These are phyloP conservation scores for Chrysopogon serrulatus DNA, from an alignment of 176 grass and related monocot genomes.

Conservation along the genomic window DNA sequence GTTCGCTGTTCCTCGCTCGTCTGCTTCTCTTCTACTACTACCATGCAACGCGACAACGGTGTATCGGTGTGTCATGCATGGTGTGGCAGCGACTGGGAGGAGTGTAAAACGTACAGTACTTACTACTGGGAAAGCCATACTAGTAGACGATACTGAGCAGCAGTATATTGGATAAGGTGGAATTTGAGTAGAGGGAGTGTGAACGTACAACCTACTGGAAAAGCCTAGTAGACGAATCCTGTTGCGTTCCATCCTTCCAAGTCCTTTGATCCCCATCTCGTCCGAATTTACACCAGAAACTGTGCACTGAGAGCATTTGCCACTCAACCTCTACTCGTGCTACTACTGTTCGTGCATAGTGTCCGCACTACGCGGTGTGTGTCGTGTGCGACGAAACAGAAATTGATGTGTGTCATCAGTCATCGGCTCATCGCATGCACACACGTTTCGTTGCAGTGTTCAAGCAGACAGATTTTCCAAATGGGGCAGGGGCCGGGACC, in stretches of 20 bases:
- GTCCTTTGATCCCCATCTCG: neutral
- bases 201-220: no score
- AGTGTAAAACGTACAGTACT: neutral
- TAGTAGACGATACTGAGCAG: no score
- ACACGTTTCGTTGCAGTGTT: neutral
- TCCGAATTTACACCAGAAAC: neutral
- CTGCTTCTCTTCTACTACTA: neutral
- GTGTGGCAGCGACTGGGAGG: neutral
- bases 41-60: neutral
- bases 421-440: neutral
- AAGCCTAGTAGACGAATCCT: no score
- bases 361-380: neutral
- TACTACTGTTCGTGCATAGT: neutral
- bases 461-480: slow-evolving; percentile 49
- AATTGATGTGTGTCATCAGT: neutral
- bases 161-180: no score
- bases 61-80: neutral
- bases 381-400: neutral
- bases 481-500: neutral
- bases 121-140: neutral
- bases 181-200: neutral
- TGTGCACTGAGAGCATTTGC: neutral
- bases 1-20: slow-evolving; percentile 11
- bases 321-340: neutral
- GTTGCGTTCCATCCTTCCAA: neutral